Evolutionary conservation across 352 stramenopile species (phyloP), one percentile per base, ranked within the genome.

Genomic region (Phytophthora pisi): DNA sequence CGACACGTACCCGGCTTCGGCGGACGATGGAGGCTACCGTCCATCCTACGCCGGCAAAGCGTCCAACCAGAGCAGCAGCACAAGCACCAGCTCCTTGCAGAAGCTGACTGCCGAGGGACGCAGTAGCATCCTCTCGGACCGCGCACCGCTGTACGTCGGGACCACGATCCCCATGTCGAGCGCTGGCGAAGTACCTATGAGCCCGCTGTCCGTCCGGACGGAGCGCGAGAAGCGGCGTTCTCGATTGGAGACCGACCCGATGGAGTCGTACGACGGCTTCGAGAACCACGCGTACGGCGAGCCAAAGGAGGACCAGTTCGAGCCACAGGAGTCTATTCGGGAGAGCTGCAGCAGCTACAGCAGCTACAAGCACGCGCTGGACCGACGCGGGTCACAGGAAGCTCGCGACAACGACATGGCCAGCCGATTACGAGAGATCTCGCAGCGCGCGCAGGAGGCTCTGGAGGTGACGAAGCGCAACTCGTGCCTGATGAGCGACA

Each of bases 401-500:
- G 57, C 64, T 28, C 69, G 77, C 31, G 79, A 84, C 42, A 76
- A 68, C 20, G 82, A 92, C 50, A 72, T 92, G 55, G 78, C 82
- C 5, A 70, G 60, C 18, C 72, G 84, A 38, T 77, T 92, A 63
- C 78, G 74, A 16, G 84, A 92, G 61, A 89, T 92, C 23, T 86
- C 81, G 20, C 77, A 77, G 49, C 82, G 76, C 40, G 84, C 84
- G 6, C 81, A 90, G 58, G 84, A 92, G 55, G 71, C 81, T 8
- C 60, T 90, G 60, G 84, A 92, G 18, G 70, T 81, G 38, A 92
- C 84, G 24, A 79, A 81, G 42, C 84, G 84, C 59, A 89, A 90
- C 59, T 90, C 82, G 59, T 86, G 72, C 55, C 82, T 92, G 77
- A 89, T 92, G 84, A 92, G 84, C 62, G 84, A 92, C 62, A 90